Evolutionary conservation across 2,329 filamentous ascomycete species (phyloP).

Genomic region (Exophiala viscosa): DNA sequence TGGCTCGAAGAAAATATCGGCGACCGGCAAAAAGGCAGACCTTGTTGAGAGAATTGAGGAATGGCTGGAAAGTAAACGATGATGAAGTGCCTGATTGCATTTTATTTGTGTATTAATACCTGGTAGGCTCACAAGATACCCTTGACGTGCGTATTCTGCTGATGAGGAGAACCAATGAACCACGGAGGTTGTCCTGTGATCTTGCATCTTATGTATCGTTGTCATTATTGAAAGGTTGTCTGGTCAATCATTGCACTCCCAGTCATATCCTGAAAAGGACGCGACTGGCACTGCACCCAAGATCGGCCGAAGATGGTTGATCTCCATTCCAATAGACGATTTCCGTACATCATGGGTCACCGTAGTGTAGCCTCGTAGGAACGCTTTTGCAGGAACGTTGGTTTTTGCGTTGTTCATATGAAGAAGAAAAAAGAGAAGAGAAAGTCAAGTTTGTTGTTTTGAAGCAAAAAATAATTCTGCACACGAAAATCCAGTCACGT

Average conservation of each 20-base stretch:
- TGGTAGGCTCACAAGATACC: neutral
- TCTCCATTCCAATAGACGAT: constrained; percentile 33
- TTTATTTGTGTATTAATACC: neutral
- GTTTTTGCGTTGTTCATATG: constrained; percentile 31
- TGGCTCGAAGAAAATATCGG: constrained; percentile 39
- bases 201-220: too few species aligned
- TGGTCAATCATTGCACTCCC: constrained; percentile 32
- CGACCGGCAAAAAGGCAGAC: constrained; percentile 49
- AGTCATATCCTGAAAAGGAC: constrained; percentile 21
- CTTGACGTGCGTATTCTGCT: constrained; percentile 1
- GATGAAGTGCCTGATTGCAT: neutral
- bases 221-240: too few species aligned
- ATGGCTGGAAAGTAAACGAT: constrained; percentile 44
- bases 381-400: constrained; percentile 32
- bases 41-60: constrained; percentile 49
- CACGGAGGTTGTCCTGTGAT: neutral
- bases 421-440: constrained; percentile 22
- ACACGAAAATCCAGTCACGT: constrained; percentile 9
- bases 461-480: constrained; percentile 7
- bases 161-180: neutral
- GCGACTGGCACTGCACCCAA: constrained; percentile 32
- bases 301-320: constrained; percentile 26
- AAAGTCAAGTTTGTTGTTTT: constrained; percentile 1
- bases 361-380: constrained; percentile 29
- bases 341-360: constrained; percentile 31